Conservation (phyloP, 352 stramenopile species). For the Phytophthora litchii region DNA sequence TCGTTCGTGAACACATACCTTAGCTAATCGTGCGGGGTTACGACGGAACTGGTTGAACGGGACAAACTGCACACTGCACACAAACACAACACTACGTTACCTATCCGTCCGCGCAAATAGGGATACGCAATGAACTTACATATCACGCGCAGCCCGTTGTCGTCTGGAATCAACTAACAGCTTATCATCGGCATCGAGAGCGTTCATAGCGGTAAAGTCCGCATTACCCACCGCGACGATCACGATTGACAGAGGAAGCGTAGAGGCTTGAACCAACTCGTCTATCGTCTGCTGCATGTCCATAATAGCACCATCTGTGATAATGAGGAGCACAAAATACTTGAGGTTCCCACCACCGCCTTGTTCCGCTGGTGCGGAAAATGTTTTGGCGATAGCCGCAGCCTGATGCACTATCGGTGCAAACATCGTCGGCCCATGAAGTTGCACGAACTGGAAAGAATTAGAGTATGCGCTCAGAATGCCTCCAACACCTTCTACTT, state of each 20-base stretch:
- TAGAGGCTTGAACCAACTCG: slow-evolving; percentile 67
- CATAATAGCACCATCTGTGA: slow-evolving; percentile 80
- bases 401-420: slow-evolving; percentile 77
- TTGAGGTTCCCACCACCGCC: slow-evolving; percentile 49
- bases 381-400: slow-evolving; percentile 60
- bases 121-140: slow-evolving; percentile 45
- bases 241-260: slow-evolving; percentile 78
- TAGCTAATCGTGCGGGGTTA: slow-evolving; percentile 64
- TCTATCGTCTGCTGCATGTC: slow-evolving; percentile 80
- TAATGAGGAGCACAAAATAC: slow-evolving; percentile 79
- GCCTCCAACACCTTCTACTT: slow-evolving; percentile 67
- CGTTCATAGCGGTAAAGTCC: slow-evolving; percentile 72
- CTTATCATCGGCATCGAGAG: slow-evolving; percentile 63
- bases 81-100: slow-evolving; percentile 5
- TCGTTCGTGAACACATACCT: slow-evolving; percentile 24
- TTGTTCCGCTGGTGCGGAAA: slow-evolving; percentile 39
- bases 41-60: slow-evolving; percentile 72
- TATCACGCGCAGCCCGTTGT: slow-evolving; percentile 54
- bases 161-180: slow-evolving; percentile 50
- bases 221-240: slow-evolving; percentile 84
- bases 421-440: slow-evolving; percentile 83
- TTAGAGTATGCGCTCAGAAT: slow-evolving; percentile 68
- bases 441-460: slow-evolving; percentile 67
- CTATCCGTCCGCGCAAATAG: neutral
- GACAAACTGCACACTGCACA: slow-evolving; percentile 75